Evolutionary conservation across 768 basidiomycete species (phyloP), one percentile per base, ranked within the genome.

Genomic region (Hemileccinum impolitum): DNA sequence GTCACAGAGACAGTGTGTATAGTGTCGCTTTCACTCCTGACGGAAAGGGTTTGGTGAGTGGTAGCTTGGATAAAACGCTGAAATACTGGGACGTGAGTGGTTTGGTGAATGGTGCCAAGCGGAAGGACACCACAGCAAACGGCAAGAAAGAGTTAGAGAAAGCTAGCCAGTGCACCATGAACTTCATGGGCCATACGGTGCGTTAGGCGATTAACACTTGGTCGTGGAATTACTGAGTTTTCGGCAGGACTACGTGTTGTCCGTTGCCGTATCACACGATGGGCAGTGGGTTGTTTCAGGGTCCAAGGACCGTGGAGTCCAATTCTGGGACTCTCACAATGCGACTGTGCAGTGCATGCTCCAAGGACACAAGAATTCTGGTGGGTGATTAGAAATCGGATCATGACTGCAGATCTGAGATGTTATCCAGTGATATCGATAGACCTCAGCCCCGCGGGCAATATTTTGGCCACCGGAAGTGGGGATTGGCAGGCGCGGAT

Each of bases 251-350:
- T 87, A 85, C 51, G 85, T 87, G 50, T 73, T 87, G 43, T 81
- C 80, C 39, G 84, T 85, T 39, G 83, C 82, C 17, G 90, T 94
- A 41, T 92, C 90, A 39, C 87, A 92, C 54, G 94, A 97, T 67
- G 91, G 90, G 52, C 83, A 90, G 56, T 87, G 93, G 90, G 87
- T 98, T 57, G 94, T 96, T 11, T 94, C 91, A 11, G 95, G 96
- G 44, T 86, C 84, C 31, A 97, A 97, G 72, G 96, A 99, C 66
- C 87, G 96, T 12, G 88, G 92, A 1, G 94, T 99, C 47, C 91
- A 94, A 66, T 93, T 95, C 65, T 92, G 90, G 85, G 90, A 94
- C 63, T 82, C 90, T 45, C 76, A 80, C 54, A 78, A 77, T 12
- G 85, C 82, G 35, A 79, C 83, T 36, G 86, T 93, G 60, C 94